Conservation (phyloP, 768 basidiomycete genomes). For the Phlegmacium glaucopus region DNA sequence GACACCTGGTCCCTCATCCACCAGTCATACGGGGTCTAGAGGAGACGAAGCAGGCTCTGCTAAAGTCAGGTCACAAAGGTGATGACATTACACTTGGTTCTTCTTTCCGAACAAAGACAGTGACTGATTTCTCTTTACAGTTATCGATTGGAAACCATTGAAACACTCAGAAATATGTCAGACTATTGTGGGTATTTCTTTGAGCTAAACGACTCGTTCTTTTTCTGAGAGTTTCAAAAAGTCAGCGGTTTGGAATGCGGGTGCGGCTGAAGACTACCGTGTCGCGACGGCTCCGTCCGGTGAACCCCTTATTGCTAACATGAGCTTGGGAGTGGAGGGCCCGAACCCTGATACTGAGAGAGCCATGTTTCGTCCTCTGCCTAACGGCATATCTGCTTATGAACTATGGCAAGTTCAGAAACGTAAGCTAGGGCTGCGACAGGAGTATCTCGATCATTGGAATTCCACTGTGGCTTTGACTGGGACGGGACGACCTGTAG, state of each 20-base stretch:
- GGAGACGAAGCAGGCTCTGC: conserved; percentile 50
- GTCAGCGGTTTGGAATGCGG: conserved; percentile 41
- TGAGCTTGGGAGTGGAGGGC: conserved; percentile 32
- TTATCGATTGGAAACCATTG: conserved; percentile 65
- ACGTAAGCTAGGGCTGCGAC: conserved; percentile 42
- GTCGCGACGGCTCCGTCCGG: conserved; percentile 35
- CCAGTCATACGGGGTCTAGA: conserved; percentile 62
- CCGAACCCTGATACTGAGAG: conserved; percentile 4
- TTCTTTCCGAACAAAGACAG: neutral
- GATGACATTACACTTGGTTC: conserved; percentile 16
- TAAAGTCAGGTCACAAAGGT: conserved; percentile 66
- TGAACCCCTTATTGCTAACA: conserved; percentile 53
- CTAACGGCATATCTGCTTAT: conserved; percentile 43
- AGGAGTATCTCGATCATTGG: conserved; percentile 63
- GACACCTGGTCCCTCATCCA: conserved; percentile 55
- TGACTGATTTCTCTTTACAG: conserved; percentile 30
- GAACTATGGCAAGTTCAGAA: conserved; percentile 69
- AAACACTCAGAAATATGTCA: conserved; percentile 47
- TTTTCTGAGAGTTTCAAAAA: conserved; percentile 20
- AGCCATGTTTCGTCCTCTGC: conserved; percentile 20
- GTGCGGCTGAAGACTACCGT: conserved; percentile 43
- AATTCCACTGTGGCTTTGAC: conserved; percentile 46
- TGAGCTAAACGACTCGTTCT: neutral
- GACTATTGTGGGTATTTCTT: conserved; percentile 32
- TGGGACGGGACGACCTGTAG: conserved; percentile 69